These are phyloP conservation scores for Fusarium torreyae DNA, from an alignment of 2,329 filamentous ascomycete genomes.

Conservation along the genomic window DNA sequence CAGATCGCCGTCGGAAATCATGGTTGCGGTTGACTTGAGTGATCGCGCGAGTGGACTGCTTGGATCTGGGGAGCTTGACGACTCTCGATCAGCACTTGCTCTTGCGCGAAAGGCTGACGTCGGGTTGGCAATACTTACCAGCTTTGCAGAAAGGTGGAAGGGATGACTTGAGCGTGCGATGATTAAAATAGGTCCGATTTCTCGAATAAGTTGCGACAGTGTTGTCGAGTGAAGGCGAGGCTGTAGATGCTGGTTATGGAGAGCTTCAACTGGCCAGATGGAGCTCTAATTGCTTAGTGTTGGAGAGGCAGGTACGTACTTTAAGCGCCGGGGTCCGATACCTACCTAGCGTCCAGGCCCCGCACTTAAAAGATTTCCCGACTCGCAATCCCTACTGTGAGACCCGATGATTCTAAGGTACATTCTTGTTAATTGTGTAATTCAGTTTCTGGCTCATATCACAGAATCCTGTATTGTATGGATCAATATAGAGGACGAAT, in stretches of 20 bases:
- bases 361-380: slow-evolving; percentile 26
- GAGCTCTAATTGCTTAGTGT: slow-evolving; percentile 41
- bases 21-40: slow-evolving; percentile 63
- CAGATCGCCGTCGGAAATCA: slow-evolving; percentile 95
- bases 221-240: slow-evolving; percentile 4
- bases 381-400: slow-evolving; percentile 24
- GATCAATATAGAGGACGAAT: background rate
- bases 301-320: slow-evolving; percentile 44
- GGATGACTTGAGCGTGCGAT: background rate
- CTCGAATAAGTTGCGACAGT: background rate
- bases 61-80: slow-evolving; percentile 21
- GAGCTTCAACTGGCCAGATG: slow-evolving; percentile 51
- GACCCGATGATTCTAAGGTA: background rate
- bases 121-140: slow-evolving; percentile 8
- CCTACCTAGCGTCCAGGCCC: slow-evolving; percentile 13
- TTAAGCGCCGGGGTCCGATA: slow-evolving; percentile 5
- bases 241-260: slow-evolving; percentile 36
- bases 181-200: background rate
- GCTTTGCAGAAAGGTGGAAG: background rate
- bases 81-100: slow-evolving; percentile 28
- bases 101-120: background rate
- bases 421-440: slow-evolving; percentile 1
- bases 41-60: slow-evolving; percentile 11
- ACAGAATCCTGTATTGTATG: background rate
- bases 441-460: background rate